Evolutionary conservation across 2,329 filamentous ascomycete genomes (phyloP), one percentile per base, ranked within the genome.

Genomic region (Xylaria sp.): DNA sequence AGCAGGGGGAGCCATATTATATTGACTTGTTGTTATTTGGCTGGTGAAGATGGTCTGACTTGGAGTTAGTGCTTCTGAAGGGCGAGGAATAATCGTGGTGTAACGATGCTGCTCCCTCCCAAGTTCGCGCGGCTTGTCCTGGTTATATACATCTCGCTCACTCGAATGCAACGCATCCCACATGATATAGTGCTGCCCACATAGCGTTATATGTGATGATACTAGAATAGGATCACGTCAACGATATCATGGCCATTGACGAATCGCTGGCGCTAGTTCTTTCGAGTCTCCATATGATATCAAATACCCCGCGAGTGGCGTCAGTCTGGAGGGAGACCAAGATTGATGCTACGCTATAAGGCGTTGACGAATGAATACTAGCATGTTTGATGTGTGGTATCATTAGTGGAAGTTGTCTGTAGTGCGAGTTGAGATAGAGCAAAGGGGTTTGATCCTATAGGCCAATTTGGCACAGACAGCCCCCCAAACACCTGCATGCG

Each of bases 271-370:
- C 17, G 19, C 24, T 48, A 34, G 9, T 55, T 34, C 39, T 48
- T 9, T 24, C 7, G 18, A 19, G 48, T 46, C 57, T 57, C 51
- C 51, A 54, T 51, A 60, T 57, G 57, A 60, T 54, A 60, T 57
- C 54, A 60, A 41, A 57, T 60, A 60, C 57, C 54, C 57, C 57
- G 57, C 57, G 54, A 39, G 54, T 60, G 57, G 57, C 57, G 54
- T 57, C 54, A 60, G 53, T 26, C 22, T 50, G 39, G 44, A 34
- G 44, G 34, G 39, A n/a, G 38, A 54, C 13, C 26, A 39, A 2
- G 20, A 46, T 50, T 42, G 47, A 43, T 48, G 54, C 48, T 26
- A 47, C 26, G 2, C 48, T 39, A 18, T 40, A 22, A 1, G 19
- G 20, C 48, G 21, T 38, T 37, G 34, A 41, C 57, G 48, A 59